These are phyloP conservation scores for Penicillium sp. DNA, from an alignment of 2,329 filamentous ascomycete species.

Conservation along the genomic window DNA sequence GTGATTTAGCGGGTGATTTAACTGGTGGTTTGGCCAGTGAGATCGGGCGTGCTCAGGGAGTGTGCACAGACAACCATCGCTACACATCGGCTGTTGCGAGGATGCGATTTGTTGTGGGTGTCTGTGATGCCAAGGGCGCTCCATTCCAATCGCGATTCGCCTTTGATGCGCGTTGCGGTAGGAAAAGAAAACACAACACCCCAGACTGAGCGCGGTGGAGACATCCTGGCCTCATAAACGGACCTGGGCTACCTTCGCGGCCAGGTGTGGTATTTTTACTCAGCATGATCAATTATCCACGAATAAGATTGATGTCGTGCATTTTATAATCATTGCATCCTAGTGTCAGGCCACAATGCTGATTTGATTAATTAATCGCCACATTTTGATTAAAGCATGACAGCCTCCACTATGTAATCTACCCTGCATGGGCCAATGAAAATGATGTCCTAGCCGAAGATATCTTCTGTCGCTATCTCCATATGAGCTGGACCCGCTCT, in stretches of 20 bases:
- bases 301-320: background rate
- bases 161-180: background rate
- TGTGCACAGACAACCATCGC: background rate
- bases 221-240: background rate
- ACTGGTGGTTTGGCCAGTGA: too few relatives aligned
- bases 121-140: background rate
- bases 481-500: too few relatives aligned
- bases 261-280: background rate
- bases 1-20: background rate
- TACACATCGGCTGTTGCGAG: background rate
- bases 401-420: background rate
- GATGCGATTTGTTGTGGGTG: background rate
- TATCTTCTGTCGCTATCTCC: background rate
- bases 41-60: background rate
- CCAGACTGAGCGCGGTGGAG: background rate
- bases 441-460: background rate
- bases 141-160: background rate
- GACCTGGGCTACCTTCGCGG: too few relatives aligned
- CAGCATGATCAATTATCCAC: background rate
- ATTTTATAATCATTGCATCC: background rate
- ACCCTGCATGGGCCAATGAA: background rate
- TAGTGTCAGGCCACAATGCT: background rate
- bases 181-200: too few relatives aligned
- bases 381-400: background rate
- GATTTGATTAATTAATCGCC: background rate